These are phyloP conservation scores for Rutstroemia sp. DNA, from an alignment of 2,329 filamentous ascomycete species.

Conservation along the genomic window DNA sequence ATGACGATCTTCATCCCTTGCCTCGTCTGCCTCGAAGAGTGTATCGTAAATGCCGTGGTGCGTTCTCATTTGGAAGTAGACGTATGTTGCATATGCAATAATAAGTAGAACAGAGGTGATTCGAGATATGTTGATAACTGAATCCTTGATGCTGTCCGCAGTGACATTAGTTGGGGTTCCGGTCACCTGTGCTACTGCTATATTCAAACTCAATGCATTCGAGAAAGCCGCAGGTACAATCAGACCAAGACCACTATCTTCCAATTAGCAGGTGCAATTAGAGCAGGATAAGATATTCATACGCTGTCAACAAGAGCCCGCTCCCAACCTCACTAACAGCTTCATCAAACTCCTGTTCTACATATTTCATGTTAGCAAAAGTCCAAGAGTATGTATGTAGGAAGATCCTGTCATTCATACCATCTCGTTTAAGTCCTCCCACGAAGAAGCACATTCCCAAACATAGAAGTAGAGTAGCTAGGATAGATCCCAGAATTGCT, in stretches of 20 bases:
- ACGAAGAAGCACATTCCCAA: constrained; percentile 74
- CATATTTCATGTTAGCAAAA: background rate
- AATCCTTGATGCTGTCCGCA: constrained; percentile 36
- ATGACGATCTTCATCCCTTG: constrained; percentile 55
- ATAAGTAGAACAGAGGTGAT: constrained; percentile 65
- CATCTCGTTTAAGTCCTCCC: constrained; percentile 58
- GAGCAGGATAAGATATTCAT: constrained; percentile 24
- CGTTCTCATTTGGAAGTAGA: constrained; percentile 66
- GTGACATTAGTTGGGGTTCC: constrained; percentile 14
- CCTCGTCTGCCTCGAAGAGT: constrained; percentile 64
- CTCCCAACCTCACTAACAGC: constrained; percentile 73
- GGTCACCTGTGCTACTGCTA: constrained; percentile 9
- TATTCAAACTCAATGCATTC: constrained; percentile 29
- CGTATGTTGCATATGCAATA: constrained; percentile 57
- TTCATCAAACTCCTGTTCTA: constrained; percentile 62
- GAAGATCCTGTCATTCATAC: background rate
- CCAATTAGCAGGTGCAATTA: constrained; percentile 6
- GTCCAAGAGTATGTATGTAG: background rate
- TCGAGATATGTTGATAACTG: constrained; percentile 59
- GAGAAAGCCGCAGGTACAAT: constrained; percentile 41
- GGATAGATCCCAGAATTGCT: constrained; percentile 74
- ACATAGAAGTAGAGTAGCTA: constrained; percentile 76
- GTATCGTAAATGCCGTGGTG: constrained; percentile 73
- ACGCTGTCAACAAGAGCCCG: constrained; percentile 70
- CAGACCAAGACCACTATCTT: constrained; percentile 40